Base-by-base conservation (phyloP, 305 asterid species). In the Withania somnifera region DNA sequence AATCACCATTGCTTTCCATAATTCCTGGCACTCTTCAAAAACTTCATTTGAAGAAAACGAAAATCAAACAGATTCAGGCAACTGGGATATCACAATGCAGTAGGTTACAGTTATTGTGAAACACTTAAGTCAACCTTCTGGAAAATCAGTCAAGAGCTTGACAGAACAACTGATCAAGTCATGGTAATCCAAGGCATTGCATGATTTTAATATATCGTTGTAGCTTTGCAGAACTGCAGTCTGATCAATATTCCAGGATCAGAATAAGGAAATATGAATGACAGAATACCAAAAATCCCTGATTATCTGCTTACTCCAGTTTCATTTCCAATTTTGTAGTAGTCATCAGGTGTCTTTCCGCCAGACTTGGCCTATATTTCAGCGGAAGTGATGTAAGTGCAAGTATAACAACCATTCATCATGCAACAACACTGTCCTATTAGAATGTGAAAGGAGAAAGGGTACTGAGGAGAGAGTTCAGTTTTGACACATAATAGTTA, bases 121-220 rank as follows among this genome's bases (percentile, higher is more conserved):
- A 50, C 53, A 20, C 53, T 84, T 77, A 83, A 77, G 86, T 88
- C 76, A 85, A 96, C 99, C 99, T 93, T 90, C 91, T 60, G 99
- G 97, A 92, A 94, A 95, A 83, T 94, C 98, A 60, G 87, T 90
- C 60, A 94, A 90, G 80, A 96, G 92, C 89, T 89, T 93, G 91
- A 91, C 88, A 15, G 98, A 94, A 82, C 88, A 92, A 88, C 90
- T 91, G 90, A 96, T 94, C 87, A 96, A 91, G 86, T 96, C 99
- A 86, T 93, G 95, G 91, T 96, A 94, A 87, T 96, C 99, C 90
- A 96, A 85, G 81, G 99, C 98, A 83, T 96, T 92, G 83, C 99
- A 96, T 28, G 99, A 91, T 88, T 91, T 89, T 81, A 96, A 88
- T 83, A 94, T 92, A 86, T 88, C 87, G 24, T 87, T 83, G 84